Percentiles rank a stretch among this genome's conserved stretches.
phyloP scores from a whole-genome alignment of 495 filamentous ascomycete genomes.

The Penicilliopsis zonata region DNA sequence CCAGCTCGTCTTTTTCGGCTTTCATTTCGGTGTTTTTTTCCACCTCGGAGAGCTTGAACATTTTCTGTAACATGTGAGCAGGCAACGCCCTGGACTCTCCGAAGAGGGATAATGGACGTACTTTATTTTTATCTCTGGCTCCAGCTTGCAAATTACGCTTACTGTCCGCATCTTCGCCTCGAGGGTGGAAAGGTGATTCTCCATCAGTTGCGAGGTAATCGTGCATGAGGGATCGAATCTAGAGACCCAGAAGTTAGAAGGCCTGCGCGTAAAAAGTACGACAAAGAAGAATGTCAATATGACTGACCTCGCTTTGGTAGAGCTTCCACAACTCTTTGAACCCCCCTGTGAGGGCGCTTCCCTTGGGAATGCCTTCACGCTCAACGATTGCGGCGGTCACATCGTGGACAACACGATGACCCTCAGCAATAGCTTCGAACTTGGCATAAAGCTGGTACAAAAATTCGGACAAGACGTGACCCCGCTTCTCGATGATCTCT shows the following conservation, averaged over 20 bases:
- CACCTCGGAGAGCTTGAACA: slow-evolving; percentile 83
- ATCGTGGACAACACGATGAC: slow-evolving; percentile 89
- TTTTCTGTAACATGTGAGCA: slow-evolving; percentile 35
- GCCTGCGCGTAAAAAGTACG: not conserved
- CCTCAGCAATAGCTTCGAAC: slow-evolving; percentile 92
- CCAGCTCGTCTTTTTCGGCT: slow-evolving; percentile 78
- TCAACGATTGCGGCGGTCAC: slow-evolving; percentile 69
- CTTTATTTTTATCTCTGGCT: slow-evolving; percentile 58
- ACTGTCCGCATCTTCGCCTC: slow-evolving; percentile 32
- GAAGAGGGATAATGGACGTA: slow-evolving; percentile 6
- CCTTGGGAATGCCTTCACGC: slow-evolving; percentile 51
- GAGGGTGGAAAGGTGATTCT: slow-evolving; percentile 41
- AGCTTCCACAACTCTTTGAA: slow-evolving; percentile 95
- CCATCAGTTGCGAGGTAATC: slow-evolving; percentile 95
- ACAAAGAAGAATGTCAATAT: not conserved
- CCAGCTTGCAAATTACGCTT: slow-evolving; percentile 46
- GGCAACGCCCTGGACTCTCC: too few relatives aligned
- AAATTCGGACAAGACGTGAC: slow-evolving; percentile 76
- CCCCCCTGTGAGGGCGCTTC: slow-evolving; percentile 52
- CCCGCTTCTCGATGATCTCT: slow-evolving; percentile 57
- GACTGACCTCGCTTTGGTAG: slow-evolving; percentile 56
- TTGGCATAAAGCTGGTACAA: slow-evolving; percentile 89
- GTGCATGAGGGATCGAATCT: slow-evolving; percentile 84
- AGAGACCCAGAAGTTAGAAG: slow-evolving; percentile 19
- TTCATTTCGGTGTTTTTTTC: slow-evolving; percentile 64